phyloP scores from a whole-genome alignment of 2,329 filamentous ascomycete species.

The Podosphaera leucotricha region DNA sequence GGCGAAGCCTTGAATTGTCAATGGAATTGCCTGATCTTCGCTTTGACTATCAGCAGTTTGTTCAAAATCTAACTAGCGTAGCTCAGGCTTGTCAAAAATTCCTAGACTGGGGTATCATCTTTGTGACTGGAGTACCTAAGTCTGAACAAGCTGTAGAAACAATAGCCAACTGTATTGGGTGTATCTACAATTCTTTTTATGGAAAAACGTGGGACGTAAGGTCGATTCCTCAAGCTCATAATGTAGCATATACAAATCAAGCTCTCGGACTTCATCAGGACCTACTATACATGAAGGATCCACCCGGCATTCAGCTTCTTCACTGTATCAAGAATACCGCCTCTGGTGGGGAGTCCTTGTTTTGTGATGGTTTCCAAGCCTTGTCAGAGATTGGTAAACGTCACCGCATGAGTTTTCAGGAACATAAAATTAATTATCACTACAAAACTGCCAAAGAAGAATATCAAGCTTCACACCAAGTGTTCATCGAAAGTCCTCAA shows the following conservation, averaged over 20 bases:
- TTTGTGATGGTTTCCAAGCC: constrained; percentile 50
- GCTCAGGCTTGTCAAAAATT: constrained; percentile 38
- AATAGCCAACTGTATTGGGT: constrained; percentile 51
- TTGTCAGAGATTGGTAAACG: not conserved
- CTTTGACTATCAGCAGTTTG: constrained; percentile 49
- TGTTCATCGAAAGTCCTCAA: constrained; percentile 21
- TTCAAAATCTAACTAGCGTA: constrained; percentile 32
- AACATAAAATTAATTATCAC: constrained; percentile 30
- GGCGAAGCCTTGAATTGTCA: constrained; percentile 14
- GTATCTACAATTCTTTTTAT: constrained; percentile 71
- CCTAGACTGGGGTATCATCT: constrained; percentile 45
- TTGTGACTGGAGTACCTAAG: constrained; percentile 51
- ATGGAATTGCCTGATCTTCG: not conserved
- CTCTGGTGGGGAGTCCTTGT: constrained; percentile 63
- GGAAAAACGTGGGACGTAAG: constrained; percentile 77
- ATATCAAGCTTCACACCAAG: constrained; percentile 34
- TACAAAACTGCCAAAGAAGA: constrained; percentile 41
- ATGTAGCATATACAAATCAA: constrained; percentile 71
- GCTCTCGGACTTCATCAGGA: constrained; percentile 84
- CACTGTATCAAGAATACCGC: constrained; percentile 71
- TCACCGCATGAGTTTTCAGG: constrained; percentile 4
- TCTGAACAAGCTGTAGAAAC: constrained; percentile 38
- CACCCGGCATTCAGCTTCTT: constrained; percentile 64
- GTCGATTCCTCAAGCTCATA: constrained; percentile 61
- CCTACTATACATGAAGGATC: constrained; percentile 59